These are phyloP conservation scores for Alnus rubra DNA, from an alignment of 306 rosid genomes.

Conservation along the genomic window DNA sequence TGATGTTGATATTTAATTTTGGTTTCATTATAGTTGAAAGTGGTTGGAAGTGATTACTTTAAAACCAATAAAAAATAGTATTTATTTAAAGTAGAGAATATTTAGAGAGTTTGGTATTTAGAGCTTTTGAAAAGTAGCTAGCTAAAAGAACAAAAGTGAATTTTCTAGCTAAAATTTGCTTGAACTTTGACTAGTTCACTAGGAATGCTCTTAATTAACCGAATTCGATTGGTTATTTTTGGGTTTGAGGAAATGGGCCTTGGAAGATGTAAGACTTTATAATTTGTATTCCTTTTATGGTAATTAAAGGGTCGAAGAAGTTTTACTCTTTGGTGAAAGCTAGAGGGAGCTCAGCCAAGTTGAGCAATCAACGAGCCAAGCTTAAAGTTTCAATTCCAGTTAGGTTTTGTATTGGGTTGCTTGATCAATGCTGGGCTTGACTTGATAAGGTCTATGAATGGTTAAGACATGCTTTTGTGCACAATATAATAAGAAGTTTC, in stretches of 20 bases:
- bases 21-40: no score
- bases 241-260: neutral
- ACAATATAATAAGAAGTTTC: neutral
- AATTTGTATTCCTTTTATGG: neutral
- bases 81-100: no score
- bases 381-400: neutral
- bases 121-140: no score
- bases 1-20: no score
- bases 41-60: no score
- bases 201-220: neutral
- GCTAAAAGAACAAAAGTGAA: no score
- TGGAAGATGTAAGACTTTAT: neutral
- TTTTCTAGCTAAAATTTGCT: no score
- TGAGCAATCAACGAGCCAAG: neutral
- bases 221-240: neutral
- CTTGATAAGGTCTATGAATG: neutral
- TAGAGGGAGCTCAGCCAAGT: neutral
- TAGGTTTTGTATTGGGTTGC: neutral
- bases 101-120: no score
- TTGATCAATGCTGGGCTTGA: conserved; percentile 9
- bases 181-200: no score
- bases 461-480: neutral
- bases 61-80: no score
- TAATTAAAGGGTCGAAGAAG: neutral
- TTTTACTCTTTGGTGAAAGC: neutral